Evolutionary conservation across 164 flowering plant genomes (phyloP), one percentile per base, ranked within the genome.

Genomic region (Macadamia tetraphylla): DNA sequence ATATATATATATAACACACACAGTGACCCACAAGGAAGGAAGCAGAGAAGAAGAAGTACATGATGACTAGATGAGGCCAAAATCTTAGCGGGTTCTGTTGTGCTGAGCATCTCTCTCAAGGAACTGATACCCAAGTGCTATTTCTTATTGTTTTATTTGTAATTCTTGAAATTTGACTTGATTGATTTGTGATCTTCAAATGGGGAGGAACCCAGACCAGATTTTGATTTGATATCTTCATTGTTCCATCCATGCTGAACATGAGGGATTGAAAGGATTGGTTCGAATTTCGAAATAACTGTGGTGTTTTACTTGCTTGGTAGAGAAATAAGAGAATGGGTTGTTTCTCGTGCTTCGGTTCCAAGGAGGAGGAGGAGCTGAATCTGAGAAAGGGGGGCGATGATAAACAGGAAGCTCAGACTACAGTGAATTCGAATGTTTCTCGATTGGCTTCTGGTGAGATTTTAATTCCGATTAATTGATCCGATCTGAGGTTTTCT

Each of bases 341-440:
- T 62, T 79, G 81, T 63, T 79, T 79, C 62, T 64, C 81, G 29
- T 79, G 81, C 57, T 79, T 79, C 32, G 81, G 73, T 65, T 76
- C 81, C 17, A 76, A 67, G 64, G 78, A 76, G 60, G 81, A 75
- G 43, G 80, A 69, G 64, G 70, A 67, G 61, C 67, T 78, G 44
- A 73, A 64, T 73, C 76, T 64, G 18, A 64, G 60, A 18, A 69
- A 70, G 31, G 67, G 7, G 29, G 61, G 72, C 42, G 78, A 75
- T 30, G 76, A 65, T 44, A 46, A 57, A 59, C 64, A 67, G 17
- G 78, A 70, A 62, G 56, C 55, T 9, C 70, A 35, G n/a, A 71
- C 71, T 30, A 31, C 23, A 1, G 68, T 67, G 44, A 77, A 72
- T n/a, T 43, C 78, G 23, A 69, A 78, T 64, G 68, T 78, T 46